phyloP scores from a whole-genome alignment of 1,139 yeast genomes.

The Chernovozyma sophiae-reginae region DNA sequence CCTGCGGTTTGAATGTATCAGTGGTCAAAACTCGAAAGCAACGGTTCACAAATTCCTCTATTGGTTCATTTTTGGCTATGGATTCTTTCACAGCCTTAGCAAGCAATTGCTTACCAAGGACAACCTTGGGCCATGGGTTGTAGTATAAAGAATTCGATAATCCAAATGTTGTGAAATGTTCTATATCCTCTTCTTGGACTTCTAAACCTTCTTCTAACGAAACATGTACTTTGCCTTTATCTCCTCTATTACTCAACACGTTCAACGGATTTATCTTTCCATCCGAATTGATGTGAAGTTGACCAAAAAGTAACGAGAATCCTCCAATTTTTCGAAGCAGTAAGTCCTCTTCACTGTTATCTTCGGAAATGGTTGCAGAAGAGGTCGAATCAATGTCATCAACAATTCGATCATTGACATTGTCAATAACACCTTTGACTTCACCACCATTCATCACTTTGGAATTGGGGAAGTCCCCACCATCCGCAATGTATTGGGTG shows the following conservation, averaged over 20 bases:
- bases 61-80: slow-evolving; percentile 18
- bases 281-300: slow-evolving; percentile 25
- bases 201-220: slow-evolving; percentile 5
- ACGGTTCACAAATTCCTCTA: slow-evolving; percentile 43
- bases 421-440: too few relatives aligned
- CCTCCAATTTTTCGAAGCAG: slow-evolving; percentile 62
- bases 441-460: too few relatives aligned
- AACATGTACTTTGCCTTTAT: slow-evolving; percentile 30
- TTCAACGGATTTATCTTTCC: slow-evolving; percentile 33
- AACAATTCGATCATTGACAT: too few relatives aligned
- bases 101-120: slow-evolving; percentile 46
- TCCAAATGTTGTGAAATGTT: slow-evolving; percentile 37
- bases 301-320: slow-evolving; percentile 77
- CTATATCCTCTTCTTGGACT: slow-evolving; percentile 6
- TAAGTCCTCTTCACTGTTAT: neutral
- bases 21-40: slow-evolving; percentile 54
- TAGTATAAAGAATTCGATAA: slow-evolving; percentile 60
- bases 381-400: neutral
- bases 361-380: neutral
- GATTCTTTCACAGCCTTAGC: slow-evolving; percentile 32
- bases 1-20: slow-evolving; percentile 32
- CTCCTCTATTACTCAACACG: slow-evolving; percentile 52
- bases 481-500: neutral
- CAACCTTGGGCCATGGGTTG: slow-evolving; percentile 73
- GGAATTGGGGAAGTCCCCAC: too few relatives aligned